Evolutionary conservation across 441 rosid species (phyloP).

Genomic region (Mallotus japonicus): DNA sequence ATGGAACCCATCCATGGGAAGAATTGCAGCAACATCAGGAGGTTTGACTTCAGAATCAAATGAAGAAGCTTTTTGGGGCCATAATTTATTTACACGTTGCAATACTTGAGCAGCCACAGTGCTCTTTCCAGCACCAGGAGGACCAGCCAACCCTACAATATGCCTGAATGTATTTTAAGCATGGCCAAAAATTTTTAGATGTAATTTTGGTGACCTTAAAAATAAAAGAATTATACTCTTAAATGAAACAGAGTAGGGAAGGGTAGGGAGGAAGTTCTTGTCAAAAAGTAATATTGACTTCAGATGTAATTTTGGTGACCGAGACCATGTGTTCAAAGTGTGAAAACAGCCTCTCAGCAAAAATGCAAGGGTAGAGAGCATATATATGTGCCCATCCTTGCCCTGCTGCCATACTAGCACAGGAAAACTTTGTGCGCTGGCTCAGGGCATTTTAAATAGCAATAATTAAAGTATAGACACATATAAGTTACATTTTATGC

Average conservation of each 20-base stretch:
- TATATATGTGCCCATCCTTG: not conserved
- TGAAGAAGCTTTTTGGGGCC: constrained; percentile 65
- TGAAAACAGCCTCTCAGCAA: not conserved
- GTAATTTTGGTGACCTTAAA: no score
- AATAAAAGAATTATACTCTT: not conserved
- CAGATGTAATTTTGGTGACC: not conserved
- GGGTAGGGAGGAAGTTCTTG: not conserved
- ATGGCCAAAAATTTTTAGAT: not conserved
- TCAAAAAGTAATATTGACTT: not conserved
- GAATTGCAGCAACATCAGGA: constrained; percentile 64
- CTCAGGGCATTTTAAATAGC: not conserved
- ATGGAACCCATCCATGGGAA: constrained; percentile 98
- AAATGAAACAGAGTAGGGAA: not conserved
- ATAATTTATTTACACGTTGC: constrained; percentile 52
- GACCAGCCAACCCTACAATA: constrained; percentile 81
- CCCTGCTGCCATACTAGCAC: not conserved
- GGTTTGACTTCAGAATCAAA: constrained; percentile 66
- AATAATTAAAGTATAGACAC: not conserved
- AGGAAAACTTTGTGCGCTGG: not conserved
- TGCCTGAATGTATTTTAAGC: constrained; percentile 44
- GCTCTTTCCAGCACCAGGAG: constrained; percentile 96
- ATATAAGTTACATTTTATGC: not conserved
- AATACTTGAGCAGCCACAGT: constrained; percentile 73
- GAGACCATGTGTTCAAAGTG: no score
- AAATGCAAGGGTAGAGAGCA: not conserved